Evolutionary conservation across 169 alveolate genomes (phyloP).

Genomic region (Sarcocystis neurona): DNA sequence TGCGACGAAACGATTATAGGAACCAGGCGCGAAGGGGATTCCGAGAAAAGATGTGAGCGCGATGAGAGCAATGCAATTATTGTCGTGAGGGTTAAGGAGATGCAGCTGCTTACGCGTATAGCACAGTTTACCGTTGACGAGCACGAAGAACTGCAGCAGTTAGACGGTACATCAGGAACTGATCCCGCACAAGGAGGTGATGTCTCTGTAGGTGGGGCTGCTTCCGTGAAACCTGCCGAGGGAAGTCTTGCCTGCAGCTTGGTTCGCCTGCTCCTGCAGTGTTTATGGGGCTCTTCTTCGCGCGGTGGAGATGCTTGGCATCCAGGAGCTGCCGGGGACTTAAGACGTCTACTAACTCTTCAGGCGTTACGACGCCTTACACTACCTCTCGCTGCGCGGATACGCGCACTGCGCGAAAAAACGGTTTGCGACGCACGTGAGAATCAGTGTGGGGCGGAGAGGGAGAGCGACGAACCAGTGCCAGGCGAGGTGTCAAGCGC

Average conservation of each 20-base stretch:
- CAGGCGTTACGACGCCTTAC: conserved; percentile 18
- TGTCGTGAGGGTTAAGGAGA: conserved; percentile 60
- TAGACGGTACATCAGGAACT: too few relatives aligned
- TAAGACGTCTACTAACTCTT: not conserved
- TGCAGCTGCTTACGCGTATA: conserved; percentile 61
- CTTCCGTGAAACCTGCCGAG: too few relatives aligned
- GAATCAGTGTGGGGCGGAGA: too few relatives aligned
- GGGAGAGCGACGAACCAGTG: too few relatives aligned
- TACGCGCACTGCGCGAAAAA: conserved; percentile 1
- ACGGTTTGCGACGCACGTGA: too few relatives aligned
- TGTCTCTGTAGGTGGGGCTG: too few relatives aligned
- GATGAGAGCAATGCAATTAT: not conserved
- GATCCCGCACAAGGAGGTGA: too few relatives aligned
- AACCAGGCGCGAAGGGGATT: not conserved
- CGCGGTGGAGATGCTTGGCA: not conserved
- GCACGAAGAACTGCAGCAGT: too few relatives aligned
- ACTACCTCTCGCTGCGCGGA: conserved; percentile 3
- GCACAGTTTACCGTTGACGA: conserved; percentile 40
- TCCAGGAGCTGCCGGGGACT: not conserved
- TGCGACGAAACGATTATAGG: not conserved
- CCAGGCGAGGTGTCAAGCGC: too few relatives aligned
- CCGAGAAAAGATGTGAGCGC: not conserved
- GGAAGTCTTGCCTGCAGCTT: too few relatives aligned
- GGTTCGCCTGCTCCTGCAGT: conserved; percentile 10
- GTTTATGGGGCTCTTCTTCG: not conserved